A percentile compares a stretch with the other conserved stretches of the same genome.
These are phyloP conservation scores for Neofusicoccum laricinum DNA, from an alignment of 2,329 filamentous ascomycete species.

Conservation along the genomic window DNA sequence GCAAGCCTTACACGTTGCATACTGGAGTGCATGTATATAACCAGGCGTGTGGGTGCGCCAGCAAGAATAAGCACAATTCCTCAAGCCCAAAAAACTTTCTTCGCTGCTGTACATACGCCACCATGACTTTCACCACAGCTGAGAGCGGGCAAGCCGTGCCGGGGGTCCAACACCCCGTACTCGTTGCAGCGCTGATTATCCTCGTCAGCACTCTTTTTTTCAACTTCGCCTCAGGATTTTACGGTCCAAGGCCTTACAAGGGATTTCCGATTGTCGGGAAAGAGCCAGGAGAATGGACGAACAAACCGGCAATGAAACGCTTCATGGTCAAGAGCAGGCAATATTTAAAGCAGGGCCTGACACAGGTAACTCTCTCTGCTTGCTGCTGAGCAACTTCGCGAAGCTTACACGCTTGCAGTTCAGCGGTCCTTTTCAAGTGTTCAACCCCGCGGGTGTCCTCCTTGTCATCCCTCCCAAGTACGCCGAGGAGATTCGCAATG, in stretches of 20 bases:
- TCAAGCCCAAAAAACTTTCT: background rate
- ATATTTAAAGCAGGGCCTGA: background rate
- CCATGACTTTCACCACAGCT: background rate
- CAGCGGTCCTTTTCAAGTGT: background rate
- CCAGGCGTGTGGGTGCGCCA: background rate
- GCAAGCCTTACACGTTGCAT: too few species aligned
- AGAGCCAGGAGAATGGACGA: conserved; percentile 2
- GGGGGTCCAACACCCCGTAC: background rate
- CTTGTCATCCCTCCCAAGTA: background rate
- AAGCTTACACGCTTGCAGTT: background rate
- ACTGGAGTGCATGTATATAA: background rate
- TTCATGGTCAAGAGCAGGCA: background rate
- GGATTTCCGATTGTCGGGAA: background rate
- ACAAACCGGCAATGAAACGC: background rate
- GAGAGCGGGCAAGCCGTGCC: background rate
- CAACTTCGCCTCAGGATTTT: background rate
- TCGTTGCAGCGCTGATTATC: background rate
- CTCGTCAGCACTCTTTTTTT: background rate
- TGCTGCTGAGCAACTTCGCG: background rate
- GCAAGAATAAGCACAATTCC: too few species aligned
- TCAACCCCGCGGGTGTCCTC: background rate
- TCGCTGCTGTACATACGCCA: background rate
- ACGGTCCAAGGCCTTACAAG: background rate
- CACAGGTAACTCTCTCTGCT: background rate
- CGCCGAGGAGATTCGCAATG: conserved; percentile 1